Evolutionary conservation across 495 filamentous ascomycete genomes (phyloP), one percentile per base, ranked within the genome.

Genomic region (Parathielavia appendiculata): DNA sequence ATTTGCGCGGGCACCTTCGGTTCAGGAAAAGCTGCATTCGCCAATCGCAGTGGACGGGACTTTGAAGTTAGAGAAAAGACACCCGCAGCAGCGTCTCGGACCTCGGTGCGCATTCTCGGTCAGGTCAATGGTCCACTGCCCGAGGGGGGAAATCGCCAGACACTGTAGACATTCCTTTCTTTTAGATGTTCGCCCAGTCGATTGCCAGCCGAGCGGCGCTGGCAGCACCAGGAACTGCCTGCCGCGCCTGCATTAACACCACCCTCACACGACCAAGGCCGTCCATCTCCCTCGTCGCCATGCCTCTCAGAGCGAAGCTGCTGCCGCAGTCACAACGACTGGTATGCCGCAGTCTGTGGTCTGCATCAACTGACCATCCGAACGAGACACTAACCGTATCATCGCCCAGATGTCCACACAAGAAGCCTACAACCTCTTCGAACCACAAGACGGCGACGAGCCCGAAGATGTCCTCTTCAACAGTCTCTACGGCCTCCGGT

Each of bases 391-490:
- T 66, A 26, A 65, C 52, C 12, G 36, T 36, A 14, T 8, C 26
- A 22, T 4, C 39, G 36, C 39, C 13, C 67, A 89, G 85, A 86
- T 88, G 77, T 84, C 83, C 35, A 80, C 77, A 22, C 57, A 69
- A 39, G 26, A 64, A n/a, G 54, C 63, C 49, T 38, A 51, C 51
- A 50, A 63, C 19, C 40, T 64, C 30, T 67, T 73, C 44, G 62
- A 68, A 45, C 70, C 75, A 19, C 74, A 77, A 51, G 82, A 77
- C 69, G 81, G 77, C 38, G 88, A 96, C 74, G 86, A 90, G 17
- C 83, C 87, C 63, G 85, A 91, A 60, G 95, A 98, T 81, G 93
- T 98, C 56, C 76, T 96, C 48, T 97, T 98, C 82, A 82, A 83
- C 69, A 86, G 84, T 57, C 77, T 86, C 64, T 93, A 93, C 76